These are phyloP conservation scores for Bryoerythrophyllum caledonicum DNA, from an alignment of 225 moss, liverwort and hornwort genomes.

Conservation along the genomic window DNA sequence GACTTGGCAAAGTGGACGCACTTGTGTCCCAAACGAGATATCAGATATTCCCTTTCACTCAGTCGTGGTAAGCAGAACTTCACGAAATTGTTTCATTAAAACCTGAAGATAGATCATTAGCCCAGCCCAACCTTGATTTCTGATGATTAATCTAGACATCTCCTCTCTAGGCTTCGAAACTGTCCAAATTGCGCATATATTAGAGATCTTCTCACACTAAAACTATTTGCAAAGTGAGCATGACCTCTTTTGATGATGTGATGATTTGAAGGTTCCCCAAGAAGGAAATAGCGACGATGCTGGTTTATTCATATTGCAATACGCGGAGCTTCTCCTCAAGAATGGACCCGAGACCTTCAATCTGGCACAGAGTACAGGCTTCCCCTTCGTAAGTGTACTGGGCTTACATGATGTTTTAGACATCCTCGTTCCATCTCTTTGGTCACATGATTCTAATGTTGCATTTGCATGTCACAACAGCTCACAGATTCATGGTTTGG, in stretches of 20 bases:
- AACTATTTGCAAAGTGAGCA: too few relatives aligned
- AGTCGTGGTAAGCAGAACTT: conserved; percentile 26
- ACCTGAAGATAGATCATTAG: background rate
- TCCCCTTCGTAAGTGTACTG: conserved; percentile 31
- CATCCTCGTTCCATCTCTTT: background rate
- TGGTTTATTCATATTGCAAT: conserved; percentile 34
- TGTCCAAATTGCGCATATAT: too few relatives aligned
- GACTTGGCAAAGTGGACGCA: conserved; percentile 33
- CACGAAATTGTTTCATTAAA: too few relatives aligned
- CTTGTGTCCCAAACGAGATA: conserved; percentile 24
- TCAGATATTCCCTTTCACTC: conserved; percentile 40
- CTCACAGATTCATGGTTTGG: conserved; percentile 23
- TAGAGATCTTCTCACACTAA: too few relatives aligned
- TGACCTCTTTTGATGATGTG: too few relatives aligned
- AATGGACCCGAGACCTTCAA: conserved; percentile 29
- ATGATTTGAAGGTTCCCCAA: conserved; percentile 38
- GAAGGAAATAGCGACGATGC: conserved; percentile 36
- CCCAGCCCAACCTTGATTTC: background rate
- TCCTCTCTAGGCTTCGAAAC: too few relatives aligned
- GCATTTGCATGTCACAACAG: conserved; percentile 23
- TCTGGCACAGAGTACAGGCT: conserved; percentile 31
- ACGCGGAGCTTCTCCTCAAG: conserved; percentile 35
- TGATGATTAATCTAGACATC: too few relatives aligned
- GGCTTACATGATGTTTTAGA: background rate
- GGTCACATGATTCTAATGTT: conserved; percentile 2